phyloP scores from a whole-genome alignment of 495 filamentous ascomycete species.

The Geoglossum glabrum region DNA sequence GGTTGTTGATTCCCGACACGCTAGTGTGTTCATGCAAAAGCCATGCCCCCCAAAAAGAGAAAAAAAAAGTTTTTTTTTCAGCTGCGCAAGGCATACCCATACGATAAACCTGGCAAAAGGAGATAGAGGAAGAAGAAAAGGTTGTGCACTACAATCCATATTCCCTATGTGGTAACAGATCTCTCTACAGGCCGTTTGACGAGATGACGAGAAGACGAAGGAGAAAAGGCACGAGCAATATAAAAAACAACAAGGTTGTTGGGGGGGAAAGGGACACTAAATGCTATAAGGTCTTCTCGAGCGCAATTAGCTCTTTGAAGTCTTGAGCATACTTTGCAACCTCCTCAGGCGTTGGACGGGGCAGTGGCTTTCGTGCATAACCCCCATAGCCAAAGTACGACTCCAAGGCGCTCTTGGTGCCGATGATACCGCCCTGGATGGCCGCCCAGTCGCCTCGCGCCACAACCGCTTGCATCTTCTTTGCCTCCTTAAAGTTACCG shows the following conservation, averaged over 20 bases:
- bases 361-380: constrained; percentile 54
- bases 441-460: constrained; percentile 73
- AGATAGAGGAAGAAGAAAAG: background rate
- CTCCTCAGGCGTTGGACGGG: constrained; percentile 40
- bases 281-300: constrained; percentile 35
- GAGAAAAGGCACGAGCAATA: background rate
- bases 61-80: background rate
- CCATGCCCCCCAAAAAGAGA: background rate
- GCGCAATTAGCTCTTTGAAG: constrained; percentile 52
- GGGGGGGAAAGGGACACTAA: background rate
- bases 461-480: constrained; percentile 57
- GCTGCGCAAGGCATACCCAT: background rate
- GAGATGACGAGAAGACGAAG: background rate
- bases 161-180: background rate
- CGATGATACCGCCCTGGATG: constrained; percentile 71
- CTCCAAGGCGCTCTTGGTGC: constrained; percentile 63
- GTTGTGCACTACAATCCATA: background rate
- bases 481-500: constrained; percentile 52
- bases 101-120: background rate
- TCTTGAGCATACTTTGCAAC: constrained; percentile 41
- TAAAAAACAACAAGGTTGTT: background rate
- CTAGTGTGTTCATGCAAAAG: background rate
- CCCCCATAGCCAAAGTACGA: constrained; percentile 62
- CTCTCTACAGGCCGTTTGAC: background rate
- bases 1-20: background rate